These are phyloP conservation scores for Amaranthus hypochondriacus DNA, from an alignment of 148 eudicot species.

Conservation along the genomic window DNA sequence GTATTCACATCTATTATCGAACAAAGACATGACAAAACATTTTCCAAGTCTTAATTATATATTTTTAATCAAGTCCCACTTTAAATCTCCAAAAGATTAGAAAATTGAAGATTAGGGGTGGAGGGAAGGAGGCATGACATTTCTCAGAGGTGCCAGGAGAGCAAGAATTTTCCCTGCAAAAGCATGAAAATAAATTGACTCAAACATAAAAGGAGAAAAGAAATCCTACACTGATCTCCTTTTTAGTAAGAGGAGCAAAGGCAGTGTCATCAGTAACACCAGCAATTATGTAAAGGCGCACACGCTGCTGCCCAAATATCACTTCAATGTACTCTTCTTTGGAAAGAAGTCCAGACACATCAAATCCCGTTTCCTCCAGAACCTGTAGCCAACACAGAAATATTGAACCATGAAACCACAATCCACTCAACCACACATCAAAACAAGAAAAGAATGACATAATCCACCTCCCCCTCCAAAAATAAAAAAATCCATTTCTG, in stretches of 20 bases:
- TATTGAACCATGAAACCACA: constrained; percentile 3
- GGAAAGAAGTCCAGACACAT: constrained; percentile 71
- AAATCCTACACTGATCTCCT: constrained; percentile 88
- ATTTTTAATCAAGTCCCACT: background rate
- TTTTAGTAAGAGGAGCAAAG: constrained; percentile 93
- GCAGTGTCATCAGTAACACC: constrained; percentile 80
- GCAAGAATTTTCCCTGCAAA: background rate
- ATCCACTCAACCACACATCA: background rate
- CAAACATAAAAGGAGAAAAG: constrained; percentile 2
- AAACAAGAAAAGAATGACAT: background rate
- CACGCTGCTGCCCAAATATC: constrained; percentile 94
- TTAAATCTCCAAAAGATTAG: background rate
- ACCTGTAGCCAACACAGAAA: constrained; percentile 49
- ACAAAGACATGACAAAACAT: too few relatives aligned
- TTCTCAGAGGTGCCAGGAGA: background rate
- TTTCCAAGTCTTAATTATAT: too few relatives aligned
- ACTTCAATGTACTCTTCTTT: constrained; percentile 84
- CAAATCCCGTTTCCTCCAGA: constrained; percentile 96
- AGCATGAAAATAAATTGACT: background rate
- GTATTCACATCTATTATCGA: too few relatives aligned
- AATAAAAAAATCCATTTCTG: background rate
- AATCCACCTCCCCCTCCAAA: background rate
- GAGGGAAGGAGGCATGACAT: background rate
- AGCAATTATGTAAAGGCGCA: constrained; percentile 85
- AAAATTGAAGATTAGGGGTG: background rate